Percentiles rank a stretch among this genome's conserved stretches.
phyloP scores from a whole-genome alignment of 1,284 basidiomycete species.

The Pisolithus thermaeus region DNA sequence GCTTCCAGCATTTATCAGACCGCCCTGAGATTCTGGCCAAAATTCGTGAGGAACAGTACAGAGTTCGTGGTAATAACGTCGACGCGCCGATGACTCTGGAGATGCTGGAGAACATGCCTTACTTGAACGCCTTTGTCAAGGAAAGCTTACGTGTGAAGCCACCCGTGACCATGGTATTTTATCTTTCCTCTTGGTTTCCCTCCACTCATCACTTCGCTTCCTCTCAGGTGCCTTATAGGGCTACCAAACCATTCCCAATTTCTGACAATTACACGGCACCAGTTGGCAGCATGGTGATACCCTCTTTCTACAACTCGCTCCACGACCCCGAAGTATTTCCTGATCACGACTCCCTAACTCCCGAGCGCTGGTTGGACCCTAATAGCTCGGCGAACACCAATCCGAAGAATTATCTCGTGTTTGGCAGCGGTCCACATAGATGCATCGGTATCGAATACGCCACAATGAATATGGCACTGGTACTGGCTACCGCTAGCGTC shows the following conservation, averaged over 20 bases:
- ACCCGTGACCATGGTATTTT: constrained; percentile 83
- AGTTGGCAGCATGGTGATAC: constrained; percentile 90
- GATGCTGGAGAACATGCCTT: constrained; percentile 88
- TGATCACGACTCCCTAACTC: constrained; percentile 77
- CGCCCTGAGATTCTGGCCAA: constrained; percentile 86
- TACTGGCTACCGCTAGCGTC: constrained; percentile 79
- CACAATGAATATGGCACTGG: constrained; percentile 84
- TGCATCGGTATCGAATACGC: constrained; percentile 96
- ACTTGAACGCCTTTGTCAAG: constrained; percentile 88
- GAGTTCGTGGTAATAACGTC: constrained; percentile 75
- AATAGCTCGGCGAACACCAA: constrained; percentile 76
- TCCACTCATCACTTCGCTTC: constrained; percentile 5
- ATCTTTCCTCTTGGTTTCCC: constrained; percentile 1
- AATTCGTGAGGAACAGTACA: constrained; percentile 88
- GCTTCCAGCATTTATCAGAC: constrained; percentile 95
- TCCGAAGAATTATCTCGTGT: constrained; percentile 95
- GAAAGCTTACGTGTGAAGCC: constrained; percentile 90
- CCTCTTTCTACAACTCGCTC: constrained; percentile 92
- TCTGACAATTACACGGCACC: constrained; percentile 88
- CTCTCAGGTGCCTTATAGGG: constrained; percentile 84
- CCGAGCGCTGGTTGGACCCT: constrained; percentile 92
- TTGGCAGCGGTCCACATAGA: constrained; percentile 89
- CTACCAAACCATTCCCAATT: constrained; percentile 89
- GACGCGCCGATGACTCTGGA: constrained; percentile 85
- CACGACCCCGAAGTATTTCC: constrained; percentile 90